Conservation (phyloP, 805 yeast species). For the Pichia sporocuriosa region DNA sequence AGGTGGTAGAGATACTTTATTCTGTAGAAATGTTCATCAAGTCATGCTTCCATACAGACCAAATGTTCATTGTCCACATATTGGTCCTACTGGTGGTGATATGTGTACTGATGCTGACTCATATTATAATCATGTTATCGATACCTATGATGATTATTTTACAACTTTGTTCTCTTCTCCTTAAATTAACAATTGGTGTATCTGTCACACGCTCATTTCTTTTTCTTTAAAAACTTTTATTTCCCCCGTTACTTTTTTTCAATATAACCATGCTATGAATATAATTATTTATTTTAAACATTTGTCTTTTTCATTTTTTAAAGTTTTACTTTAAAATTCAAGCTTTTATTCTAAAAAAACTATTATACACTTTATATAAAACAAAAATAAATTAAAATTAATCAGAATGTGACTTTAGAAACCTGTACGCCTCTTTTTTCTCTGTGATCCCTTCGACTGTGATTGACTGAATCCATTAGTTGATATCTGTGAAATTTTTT, state of each 20-base stretch:
- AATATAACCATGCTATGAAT: too few species aligned
- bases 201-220: too few species aligned
- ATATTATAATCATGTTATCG: neutral
- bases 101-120: neutral
- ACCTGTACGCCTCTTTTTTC: constrained; percentile 6
- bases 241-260: too few species aligned
- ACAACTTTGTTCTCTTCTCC: neutral
- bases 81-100: neutral
- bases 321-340: too few species aligned
- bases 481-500: constrained; percentile 6
- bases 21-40: neutral
- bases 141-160: neutral
- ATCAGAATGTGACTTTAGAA: neutral
- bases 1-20: neutral
- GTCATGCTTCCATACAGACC: neutral
- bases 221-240: too few species aligned
- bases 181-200: too few species aligned
- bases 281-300: too few species aligned
- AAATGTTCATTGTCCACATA: neutral
- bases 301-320: too few species aligned
- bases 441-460: constrained; percentile 3
- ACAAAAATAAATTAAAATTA: neutral
- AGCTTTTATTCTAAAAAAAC: too few species aligned
- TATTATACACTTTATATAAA: neutral
- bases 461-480: neutral